Evolutionary conservation across 441 rosid genomes (phyloP).

Genomic region (Adansonia rubrostipa): DNA sequence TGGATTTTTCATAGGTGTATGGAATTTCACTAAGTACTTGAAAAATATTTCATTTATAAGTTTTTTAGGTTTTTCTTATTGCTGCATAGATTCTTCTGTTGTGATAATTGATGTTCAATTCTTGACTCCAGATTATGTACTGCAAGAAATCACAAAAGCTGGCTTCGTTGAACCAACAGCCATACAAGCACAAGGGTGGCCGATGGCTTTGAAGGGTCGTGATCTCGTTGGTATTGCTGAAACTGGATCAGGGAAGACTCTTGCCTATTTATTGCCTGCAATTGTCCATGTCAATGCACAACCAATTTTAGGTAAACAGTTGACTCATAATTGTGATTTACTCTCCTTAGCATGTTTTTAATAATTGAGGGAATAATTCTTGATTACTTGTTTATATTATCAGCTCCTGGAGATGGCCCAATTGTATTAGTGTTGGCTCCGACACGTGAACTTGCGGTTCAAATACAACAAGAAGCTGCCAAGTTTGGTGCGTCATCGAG

Average conservation of each 20-base stretch:
- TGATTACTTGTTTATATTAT: constrained; percentile 20
- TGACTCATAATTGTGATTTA: neutral
- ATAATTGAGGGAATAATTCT: constrained; percentile 15
- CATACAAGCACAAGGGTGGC: constrained; percentile 98
- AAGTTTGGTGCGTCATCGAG: constrained; percentile 94
- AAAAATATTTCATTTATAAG: neutral
- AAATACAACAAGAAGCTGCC: constrained; percentile 93
- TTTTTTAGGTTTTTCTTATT: neutral
- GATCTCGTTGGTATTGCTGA: constrained; percentile 96
- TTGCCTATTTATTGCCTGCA: constrained; percentile 88
- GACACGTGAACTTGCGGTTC: constrained; percentile 97
- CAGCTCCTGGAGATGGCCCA: constrained; percentile 97
- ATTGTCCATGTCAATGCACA: constrained; percentile 97
- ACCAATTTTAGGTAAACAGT: constrained; percentile 70
- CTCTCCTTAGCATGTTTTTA: neutral
- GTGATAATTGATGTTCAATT: constrained; percentile 23
- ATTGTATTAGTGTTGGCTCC: constrained; percentile 96
- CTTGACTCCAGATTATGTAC: constrained; percentile 68
- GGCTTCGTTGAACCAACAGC: constrained; percentile 95
- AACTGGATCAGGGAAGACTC: constrained; percentile 95
- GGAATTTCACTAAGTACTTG: neutral
- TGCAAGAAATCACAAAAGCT: constrained; percentile 88
- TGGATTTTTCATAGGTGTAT: neutral
- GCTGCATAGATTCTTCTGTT: constrained; percentile 10
- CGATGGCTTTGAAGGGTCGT: constrained; percentile 95